Evolutionary conservation across 1,284 basidiomycete genomes (phyloP), one percentile per base, ranked within the genome.

Genomic region (Ceratobasidium sp.): DNA sequence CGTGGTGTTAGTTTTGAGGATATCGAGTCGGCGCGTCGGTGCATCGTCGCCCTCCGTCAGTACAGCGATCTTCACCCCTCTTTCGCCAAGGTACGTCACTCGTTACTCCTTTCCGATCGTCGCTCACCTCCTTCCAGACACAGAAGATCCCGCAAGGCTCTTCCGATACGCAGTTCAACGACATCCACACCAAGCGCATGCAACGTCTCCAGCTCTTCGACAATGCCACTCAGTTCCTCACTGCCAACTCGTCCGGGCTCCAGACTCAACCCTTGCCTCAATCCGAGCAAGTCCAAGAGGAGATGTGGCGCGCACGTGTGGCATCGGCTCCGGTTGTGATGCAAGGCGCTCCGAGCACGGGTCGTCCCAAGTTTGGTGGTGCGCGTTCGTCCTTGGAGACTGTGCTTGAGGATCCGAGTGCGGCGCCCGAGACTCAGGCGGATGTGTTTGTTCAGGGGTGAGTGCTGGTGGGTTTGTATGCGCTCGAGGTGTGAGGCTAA

Each of bases 51-150:
- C 1, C 84, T 93, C 45, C 84, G 90, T 73, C 86, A 87, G 78
- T 90, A 89, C 76, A 86, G 90, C 62, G 91, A 93, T 79, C 83
- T 93, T 56, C 92, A 93, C 79, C 92, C 92, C 0, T 92, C 92
- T 1, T 93, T 92, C 79, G 88, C 88, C 67, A 88, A 88, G 83
- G 87, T 85, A 65, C 29, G 78, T 66, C 67, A 4, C 41, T 36
- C 27, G 27, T 57, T 15, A 50, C 29, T 8, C 75, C 11, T 54
- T 36, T 22, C 14, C 47, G 36, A 47, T n/a, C 29, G 24, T 19
- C 44, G 53, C 17, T 73, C 8, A 56, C 64, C n/a, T n/a, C 65
- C 74, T 75, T 92, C 90, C 90, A 91, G 87, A 85, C 91, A 17
- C 92, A 93, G 82, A 91, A 92, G 81, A 93, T 93, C 50, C 91